phyloP scores from a whole-genome alignment of 768 basidiomycete species.

The Mycena polygramma region DNA sequence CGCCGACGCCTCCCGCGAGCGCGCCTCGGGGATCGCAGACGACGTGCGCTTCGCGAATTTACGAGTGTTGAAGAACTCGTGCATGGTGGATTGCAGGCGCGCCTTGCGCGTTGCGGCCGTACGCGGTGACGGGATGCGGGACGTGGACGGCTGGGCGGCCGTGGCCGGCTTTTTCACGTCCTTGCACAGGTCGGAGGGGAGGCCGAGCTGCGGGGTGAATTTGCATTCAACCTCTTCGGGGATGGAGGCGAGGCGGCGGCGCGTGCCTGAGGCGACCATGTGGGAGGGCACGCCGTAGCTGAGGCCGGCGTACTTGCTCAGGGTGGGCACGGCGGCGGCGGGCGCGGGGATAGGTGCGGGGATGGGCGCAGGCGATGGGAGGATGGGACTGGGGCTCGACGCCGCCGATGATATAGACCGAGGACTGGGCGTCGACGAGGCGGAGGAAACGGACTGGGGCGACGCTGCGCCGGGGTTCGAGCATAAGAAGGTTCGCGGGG shows the following conservation, averaged over 20 bases:
- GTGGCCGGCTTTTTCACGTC: not conserved
- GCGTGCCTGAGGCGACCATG: constrained; percentile 3
- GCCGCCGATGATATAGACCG: not conserved
- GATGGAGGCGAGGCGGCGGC: constrained; percentile 22
- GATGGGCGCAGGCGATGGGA: not conserved
- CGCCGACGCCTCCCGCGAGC: constrained; percentile 1
- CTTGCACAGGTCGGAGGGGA: constrained; percentile 7
- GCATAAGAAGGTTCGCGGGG: constrained; percentile 14
- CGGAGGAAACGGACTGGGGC: not conserved
- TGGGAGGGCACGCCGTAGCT: constrained; percentile 18
- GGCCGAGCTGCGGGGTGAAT: not conserved
- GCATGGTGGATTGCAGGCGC: constrained; percentile 20
- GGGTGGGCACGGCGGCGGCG: not conserved
- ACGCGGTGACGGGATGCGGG: not conserved
- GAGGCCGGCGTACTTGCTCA: constrained; percentile 2
- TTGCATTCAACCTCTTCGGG: constrained; percentile 5
- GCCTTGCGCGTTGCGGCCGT: not conserved
- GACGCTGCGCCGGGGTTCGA: not conserved
- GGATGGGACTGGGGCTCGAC: not conserved
- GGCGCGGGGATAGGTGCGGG: not conserved
- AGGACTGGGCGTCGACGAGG: not conserved
- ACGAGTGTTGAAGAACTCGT: constrained; percentile 25
- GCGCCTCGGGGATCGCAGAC: constrained; percentile 17
- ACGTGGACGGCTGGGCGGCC: not conserved
- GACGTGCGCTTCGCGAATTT: constrained; percentile 22